Evolutionary conservation across 2,329 filamentous ascomycete genomes (phyloP), one percentile per base, ranked within the genome.

Genomic region (Penicillium sp.): DNA sequence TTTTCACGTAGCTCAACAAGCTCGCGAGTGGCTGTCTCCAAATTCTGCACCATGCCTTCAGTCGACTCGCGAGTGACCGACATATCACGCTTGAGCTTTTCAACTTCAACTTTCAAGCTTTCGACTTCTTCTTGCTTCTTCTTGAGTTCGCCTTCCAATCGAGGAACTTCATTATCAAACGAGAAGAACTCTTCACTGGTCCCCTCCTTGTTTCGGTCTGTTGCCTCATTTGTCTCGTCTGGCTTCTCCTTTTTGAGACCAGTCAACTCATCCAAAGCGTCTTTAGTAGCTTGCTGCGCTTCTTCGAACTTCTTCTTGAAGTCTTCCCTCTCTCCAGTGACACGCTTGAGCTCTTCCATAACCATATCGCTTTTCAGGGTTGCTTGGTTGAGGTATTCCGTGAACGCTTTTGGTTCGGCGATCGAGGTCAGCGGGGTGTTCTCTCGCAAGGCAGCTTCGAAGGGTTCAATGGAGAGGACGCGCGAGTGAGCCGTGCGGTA

Each of bases 351-450:
- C 73, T 99, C 94, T 42, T 96, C 89, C 83, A 95, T 87, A 3
- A 96, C 86, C 89, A 99, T 95, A 65, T 96, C 90, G 39, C 87
- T 87, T 68, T 95, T 93, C 49, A 92, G 74, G 57, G 87, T 93
- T 38, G 96, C 76, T 72, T 97, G 91, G 63, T 88, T 91, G 27
- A 99, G 80, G 67, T 97, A 99, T 73, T 97, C 93, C 7, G 91
- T 83, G 32, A 99, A 79, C 2, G 91, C 88, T 49, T 85, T 84
- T 0, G 93, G 90, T 56, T 99, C 94, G 62, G 80, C 82, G 64
- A 99, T 96, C 14, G 91, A 93, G 4, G 90, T 89, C 34, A 97
- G 78, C 2, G 94, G 93, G 0, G 94, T 99, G 65, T 96, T 90
- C 70, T 99, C 94, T 64, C 91, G 90, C 7, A 99, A 80, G 0